Evolutionary conservation across 2,329 filamentous ascomycete genomes (phyloP).

Genomic region (Pseudocercospora fijiensis): DNA sequence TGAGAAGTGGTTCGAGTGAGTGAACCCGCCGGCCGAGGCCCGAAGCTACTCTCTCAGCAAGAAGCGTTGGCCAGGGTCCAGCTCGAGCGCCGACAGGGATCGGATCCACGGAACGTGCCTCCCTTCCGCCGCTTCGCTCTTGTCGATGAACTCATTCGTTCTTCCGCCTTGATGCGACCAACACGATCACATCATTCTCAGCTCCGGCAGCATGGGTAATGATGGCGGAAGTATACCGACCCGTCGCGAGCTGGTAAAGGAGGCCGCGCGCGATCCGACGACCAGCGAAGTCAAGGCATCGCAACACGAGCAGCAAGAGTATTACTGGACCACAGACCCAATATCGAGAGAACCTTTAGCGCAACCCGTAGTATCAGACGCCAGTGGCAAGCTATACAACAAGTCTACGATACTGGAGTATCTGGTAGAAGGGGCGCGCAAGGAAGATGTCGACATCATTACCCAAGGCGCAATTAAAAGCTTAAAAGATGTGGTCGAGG

Average conservation of each 20-base stretch:
- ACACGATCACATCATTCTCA: background rate
- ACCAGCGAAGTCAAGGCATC: conserved; percentile 86
- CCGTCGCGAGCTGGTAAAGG: conserved; percentile 91
- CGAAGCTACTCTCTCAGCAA: background rate
- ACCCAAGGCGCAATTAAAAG: conserved; percentile 68
- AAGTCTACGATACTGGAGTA: conserved; percentile 83
- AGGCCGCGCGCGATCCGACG: conserved; percentile 78
- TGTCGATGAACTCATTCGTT: background rate
- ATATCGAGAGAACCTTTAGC: conserved; percentile 76
- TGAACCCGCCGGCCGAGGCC: background rate
- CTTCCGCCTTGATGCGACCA: background rate
- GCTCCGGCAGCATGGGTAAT: conserved; percentile 73
- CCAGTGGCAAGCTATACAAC: conserved; percentile 82
- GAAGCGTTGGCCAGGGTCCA: background rate
- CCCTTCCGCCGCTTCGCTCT: background rate
- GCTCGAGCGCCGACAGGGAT: background rate
- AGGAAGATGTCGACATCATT: conserved; percentile 61
- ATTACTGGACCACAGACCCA: conserved; percentile 84
- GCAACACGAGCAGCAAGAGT: conserved; percentile 77
- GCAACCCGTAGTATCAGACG: conserved; percentile 79
- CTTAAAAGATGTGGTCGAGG: conserved; percentile 80
- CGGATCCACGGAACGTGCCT: background rate
- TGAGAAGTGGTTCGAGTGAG: conserved; percentile 4
- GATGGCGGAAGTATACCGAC: conserved; percentile 95
- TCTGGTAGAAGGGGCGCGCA: conserved; percentile 56